A percentile compares a stretch with the other conserved stretches of the same genome.
These are phyloP conservation scores for Fusarium sororula DNA, from an alignment of 2,329 filamentous ascomycete genomes.

Conservation along the genomic window DNA sequence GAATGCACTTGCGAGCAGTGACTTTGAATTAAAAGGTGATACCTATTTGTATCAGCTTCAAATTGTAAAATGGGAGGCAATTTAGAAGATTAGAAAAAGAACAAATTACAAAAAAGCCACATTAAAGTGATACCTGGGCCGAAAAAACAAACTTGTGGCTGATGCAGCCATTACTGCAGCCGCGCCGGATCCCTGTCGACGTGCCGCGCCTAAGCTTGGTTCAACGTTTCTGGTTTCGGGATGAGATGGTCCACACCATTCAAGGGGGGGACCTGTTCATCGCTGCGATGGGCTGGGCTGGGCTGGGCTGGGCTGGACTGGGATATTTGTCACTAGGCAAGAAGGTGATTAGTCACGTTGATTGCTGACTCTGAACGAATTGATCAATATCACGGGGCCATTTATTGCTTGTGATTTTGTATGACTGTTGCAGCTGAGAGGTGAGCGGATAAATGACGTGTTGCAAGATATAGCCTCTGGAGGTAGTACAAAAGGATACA, in stretches of 20 bases:
- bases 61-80: not conserved
- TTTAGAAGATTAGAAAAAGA: not conserved
- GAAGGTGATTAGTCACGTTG: constrained; percentile 1
- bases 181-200: constrained; percentile 41
- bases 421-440: not conserved
- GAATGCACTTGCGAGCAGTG: not conserved
- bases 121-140: not conserved
- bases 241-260: constrained; percentile 26
- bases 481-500: constrained; percentile 21
- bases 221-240: constrained; percentile 43
- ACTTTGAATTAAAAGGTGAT: not conserved
- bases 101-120: constrained; percentile 6
- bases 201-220: constrained; percentile 45
- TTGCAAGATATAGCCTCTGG: constrained; percentile 1
- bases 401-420: not conserved
- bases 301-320: not conserved
- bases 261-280: constrained; percentile 13
- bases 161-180: constrained; percentile 33
- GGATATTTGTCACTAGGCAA: not conserved
- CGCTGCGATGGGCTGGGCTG: not conserved
- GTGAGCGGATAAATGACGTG: constrained; percentile 3
- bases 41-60: not conserved
- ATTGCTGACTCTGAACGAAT: constrained; percentile 7
- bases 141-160: constrained; percentile 41
- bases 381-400: constrained; percentile 1